These are phyloP conservation scores for Jacaranda mimosifolia DNA, from an alignment of 257 asterid species.

Conservation along the genomic window DNA sequence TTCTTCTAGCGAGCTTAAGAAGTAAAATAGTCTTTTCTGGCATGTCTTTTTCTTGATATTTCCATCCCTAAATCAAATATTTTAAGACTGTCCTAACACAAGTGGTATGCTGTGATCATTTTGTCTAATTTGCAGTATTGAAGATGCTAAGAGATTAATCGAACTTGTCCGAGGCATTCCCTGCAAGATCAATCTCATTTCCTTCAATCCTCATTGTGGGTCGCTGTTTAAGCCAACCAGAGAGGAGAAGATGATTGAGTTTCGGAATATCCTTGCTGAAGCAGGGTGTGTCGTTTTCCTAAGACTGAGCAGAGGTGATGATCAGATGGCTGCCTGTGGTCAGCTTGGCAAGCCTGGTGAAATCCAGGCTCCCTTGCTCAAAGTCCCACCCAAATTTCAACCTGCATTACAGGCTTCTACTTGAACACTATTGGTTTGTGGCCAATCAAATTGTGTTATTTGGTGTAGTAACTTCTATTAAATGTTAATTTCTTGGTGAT, in stretches of 20 bases:
- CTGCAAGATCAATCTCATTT: conserved; percentile 93
- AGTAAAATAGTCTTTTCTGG: too few relatives aligned
- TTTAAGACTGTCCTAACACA: too few relatives aligned
- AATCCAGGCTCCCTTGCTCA: conserved; percentile 81
- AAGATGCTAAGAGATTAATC: conserved; percentile 84
- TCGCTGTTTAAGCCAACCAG: conserved; percentile 80
- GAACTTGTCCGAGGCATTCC: conserved; percentile 85
- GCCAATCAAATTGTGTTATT: too few relatives aligned
- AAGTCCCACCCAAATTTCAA: conserved; percentile 80
- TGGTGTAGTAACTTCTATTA: too few relatives aligned
- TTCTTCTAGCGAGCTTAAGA: too few relatives aligned
- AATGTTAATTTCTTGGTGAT: too few relatives aligned
- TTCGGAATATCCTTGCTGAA: conserved; percentile 77
- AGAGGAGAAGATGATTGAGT: conserved; percentile 83
- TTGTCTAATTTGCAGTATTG: conserved; percentile 55
- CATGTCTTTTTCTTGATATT: background rate
- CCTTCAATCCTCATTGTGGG: conserved; percentile 93
- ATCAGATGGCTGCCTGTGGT: conserved; percentile 99
- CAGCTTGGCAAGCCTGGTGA: conserved; percentile 96
- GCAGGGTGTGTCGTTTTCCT: conserved; percentile 79
- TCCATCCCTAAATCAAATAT: background rate
- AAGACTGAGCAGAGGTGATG: conserved; percentile 89
- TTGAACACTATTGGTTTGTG: background rate
- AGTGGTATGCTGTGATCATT: background rate
- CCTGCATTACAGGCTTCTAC: conserved; percentile 42